Evolutionary conservation across 1,284 basidiomycete species (phyloP).

Genomic region (Gomphus sp.): DNA sequence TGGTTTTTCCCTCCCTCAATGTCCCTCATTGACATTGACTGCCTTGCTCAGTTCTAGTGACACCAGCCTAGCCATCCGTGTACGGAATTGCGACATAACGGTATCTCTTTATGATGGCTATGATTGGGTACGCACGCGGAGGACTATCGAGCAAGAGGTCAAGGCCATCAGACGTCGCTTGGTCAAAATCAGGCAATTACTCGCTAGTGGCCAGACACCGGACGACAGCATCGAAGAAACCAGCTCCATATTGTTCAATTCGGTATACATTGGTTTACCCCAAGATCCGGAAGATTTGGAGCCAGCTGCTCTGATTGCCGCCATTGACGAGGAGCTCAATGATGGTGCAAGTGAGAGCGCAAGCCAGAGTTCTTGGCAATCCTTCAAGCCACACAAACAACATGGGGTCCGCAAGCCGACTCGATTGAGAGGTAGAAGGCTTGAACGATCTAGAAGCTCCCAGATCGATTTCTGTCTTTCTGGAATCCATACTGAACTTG

Average conservation of each 20-base stretch:
- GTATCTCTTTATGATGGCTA: slow-evolving; percentile 86
- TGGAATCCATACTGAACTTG: slow-evolving; percentile 57
- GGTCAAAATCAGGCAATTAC: slow-evolving; percentile 86
- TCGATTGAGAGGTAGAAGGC: slow-evolving; percentile 44
- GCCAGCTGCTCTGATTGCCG: slow-evolving; percentile 69
- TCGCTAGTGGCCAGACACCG: slow-evolving; percentile 87
- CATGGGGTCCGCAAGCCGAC: slow-evolving; percentile 29
- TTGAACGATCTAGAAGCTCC: slow-evolving; percentile 72
- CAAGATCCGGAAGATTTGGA: slow-evolving; percentile 68
- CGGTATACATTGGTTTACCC: slow-evolving; percentile 81
- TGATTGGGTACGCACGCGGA: slow-evolving; percentile 85
- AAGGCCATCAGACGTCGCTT: slow-evolving; percentile 82
- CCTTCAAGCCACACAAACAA: slow-evolving; percentile 38
- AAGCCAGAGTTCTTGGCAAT: slow-evolving; percentile 83
- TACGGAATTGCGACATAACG: slow-evolving; percentile 54
- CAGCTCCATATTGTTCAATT: slow-evolving; percentile 81
- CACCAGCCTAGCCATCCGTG: slow-evolving; percentile 41
- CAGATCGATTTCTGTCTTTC: slow-evolving; percentile 80
- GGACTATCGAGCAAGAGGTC: slow-evolving; percentile 80
- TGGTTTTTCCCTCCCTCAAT: neutral
- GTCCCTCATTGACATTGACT: neutral
- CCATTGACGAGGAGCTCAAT: slow-evolving; percentile 81
- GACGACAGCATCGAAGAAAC: slow-evolving; percentile 77
- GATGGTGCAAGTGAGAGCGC: slow-evolving; percentile 58
- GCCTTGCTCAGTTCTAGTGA: slow-evolving; percentile 32